Percentiles rank a stretch among this genome's conserved stretches.
These are phyloP conservation scores for Exophiala alcalophila DNA, from an alignment of 2,329 filamentous ascomycete genomes.

Conservation along the genomic window DNA sequence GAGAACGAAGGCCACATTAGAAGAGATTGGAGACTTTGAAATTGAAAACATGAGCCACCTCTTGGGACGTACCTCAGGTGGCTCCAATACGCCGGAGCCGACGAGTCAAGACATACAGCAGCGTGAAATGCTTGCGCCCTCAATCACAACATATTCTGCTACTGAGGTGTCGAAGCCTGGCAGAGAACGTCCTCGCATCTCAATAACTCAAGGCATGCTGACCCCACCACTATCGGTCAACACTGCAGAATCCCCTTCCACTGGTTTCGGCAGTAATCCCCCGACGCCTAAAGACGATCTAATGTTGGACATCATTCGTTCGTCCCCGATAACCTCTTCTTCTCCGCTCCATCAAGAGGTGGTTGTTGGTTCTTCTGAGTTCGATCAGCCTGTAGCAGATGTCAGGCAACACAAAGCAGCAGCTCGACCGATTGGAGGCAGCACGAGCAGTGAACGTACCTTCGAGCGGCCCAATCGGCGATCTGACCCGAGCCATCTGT, in stretches of 20 bases:
- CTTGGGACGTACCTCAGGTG: constrained; percentile 17
- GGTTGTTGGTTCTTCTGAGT: not conserved
- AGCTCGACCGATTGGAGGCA: constrained; percentile 36
- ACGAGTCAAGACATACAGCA: constrained; percentile 13
- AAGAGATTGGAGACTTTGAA: constrained; percentile 87
- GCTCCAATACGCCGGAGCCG: constrained; percentile 50
- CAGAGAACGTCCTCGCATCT: constrained; percentile 11
- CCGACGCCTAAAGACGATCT: constrained; percentile 21
- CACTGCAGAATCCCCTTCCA: constrained; percentile 17
- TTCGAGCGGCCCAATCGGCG: constrained; percentile 59
- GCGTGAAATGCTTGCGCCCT: no score
- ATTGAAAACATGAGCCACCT: constrained; percentile 20
- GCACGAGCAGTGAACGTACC: constrained; percentile 73
- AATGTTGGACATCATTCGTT: constrained; percentile 11
- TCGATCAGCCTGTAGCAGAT: constrained; percentile 6
- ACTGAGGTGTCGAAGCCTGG: no score
- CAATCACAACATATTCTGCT: no score
- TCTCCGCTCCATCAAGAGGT: constrained; percentile 8
- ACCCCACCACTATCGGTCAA: constrained; percentile 21
- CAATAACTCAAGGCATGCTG: constrained; percentile 12
- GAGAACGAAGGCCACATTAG: constrained; percentile 79
- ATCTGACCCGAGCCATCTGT: constrained; percentile 76
- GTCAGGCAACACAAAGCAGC: constrained; percentile 11
- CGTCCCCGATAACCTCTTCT: constrained; percentile 9
- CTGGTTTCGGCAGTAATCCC: constrained; percentile 15